phyloP scores from a whole-genome alignment of 2,329 filamentous ascomycete genomes.

The Bipolaris sorokiniana region DNA sequence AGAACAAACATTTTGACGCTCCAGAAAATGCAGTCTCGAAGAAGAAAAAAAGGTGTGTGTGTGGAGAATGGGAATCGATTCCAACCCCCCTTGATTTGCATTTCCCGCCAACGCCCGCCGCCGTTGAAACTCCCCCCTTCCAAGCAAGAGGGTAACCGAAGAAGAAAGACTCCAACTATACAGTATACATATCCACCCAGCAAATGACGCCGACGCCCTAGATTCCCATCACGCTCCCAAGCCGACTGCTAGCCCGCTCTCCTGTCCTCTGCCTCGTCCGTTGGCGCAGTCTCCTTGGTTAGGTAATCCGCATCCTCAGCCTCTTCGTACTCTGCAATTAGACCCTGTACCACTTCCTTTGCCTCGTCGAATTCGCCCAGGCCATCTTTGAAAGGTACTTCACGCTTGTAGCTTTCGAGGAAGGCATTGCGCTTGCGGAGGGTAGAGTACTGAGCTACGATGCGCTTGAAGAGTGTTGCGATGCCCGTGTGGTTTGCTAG shows the following conservation, averaged over 20 bases:
- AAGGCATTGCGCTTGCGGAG: conserved; percentile 97
- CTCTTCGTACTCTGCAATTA: conserved; percentile 94
- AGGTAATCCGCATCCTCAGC: conserved; percentile 91
- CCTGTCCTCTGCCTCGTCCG: conserved; percentile 42
- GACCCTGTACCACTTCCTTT: conserved; percentile 84
- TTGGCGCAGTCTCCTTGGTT: conserved; percentile 66
- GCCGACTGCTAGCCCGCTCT: conserved; percentile 27
- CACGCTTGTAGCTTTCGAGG: conserved; percentile 94
- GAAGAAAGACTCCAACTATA: too few relatives aligned
- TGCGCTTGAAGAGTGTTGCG: conserved; percentile 93
- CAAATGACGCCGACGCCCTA: conserved; percentile 9
- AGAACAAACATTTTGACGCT: not conserved
- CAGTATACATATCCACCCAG: too few relatives aligned
- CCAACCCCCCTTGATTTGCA: not conserved
- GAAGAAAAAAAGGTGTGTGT: too few relatives aligned
- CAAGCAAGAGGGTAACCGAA: too few relatives aligned
- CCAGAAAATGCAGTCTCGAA: not conserved
- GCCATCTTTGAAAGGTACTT: conserved; percentile 89
- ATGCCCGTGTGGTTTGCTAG: conserved; percentile 98
- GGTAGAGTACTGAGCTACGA: conserved; percentile 88
- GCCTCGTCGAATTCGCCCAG: conserved; percentile 95
- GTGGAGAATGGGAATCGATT: not conserved
- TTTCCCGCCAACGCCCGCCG: not conserved
- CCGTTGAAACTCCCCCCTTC: not conserved
- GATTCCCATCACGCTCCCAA: not conserved